phyloP scores from a whole-genome alignment of 1,139 yeast species.

The Arxiozyma telluris region DNA sequence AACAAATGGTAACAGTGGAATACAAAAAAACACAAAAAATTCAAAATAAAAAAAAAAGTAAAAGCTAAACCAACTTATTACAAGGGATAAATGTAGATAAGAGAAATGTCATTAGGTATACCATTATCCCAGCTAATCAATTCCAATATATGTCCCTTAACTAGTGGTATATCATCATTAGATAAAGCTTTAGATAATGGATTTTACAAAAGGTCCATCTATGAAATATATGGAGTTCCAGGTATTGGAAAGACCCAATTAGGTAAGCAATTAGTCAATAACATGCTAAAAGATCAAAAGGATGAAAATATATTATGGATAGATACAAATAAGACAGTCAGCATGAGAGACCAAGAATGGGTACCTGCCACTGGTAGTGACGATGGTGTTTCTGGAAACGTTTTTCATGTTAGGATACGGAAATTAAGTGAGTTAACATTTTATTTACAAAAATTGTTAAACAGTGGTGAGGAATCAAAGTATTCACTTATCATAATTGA shows the following conservation, averaged over 20 bases:
- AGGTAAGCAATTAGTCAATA: conserved; percentile 17
- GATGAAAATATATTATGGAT: conserved; percentile 22
- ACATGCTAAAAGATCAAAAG: conserved; percentile 2
- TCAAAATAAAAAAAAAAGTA: too few species aligned
- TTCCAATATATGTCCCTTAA: conserved; percentile 17
- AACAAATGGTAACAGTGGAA: neutral
- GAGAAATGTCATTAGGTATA: conserved; percentile 27
- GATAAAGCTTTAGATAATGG: conserved; percentile 23
- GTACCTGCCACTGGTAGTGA: neutral
- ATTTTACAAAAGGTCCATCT: conserved; percentile 23
- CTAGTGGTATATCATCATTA: conserved; percentile 19
- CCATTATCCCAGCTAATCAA: conserved; percentile 27
- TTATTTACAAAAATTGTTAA: conserved; percentile 17
- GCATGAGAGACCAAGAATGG: conserved; percentile 6
- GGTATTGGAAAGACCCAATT: conserved; percentile 27
- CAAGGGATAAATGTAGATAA: neutral
- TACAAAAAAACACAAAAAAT: neutral
- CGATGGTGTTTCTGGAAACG: neutral
- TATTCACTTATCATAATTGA: conserved; percentile 24
- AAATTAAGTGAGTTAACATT: conserved; percentile 22
- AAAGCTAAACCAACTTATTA: too few species aligned
- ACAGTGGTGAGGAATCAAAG: neutral
- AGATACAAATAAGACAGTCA: conserved; percentile 19
- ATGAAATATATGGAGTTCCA: conserved; percentile 30
- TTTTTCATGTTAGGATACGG: conserved; percentile 12